These are phyloP conservation scores for Pleurotus tuber-regium DNA, from an alignment of 768 basidiomycete species.

Conservation along the genomic window DNA sequence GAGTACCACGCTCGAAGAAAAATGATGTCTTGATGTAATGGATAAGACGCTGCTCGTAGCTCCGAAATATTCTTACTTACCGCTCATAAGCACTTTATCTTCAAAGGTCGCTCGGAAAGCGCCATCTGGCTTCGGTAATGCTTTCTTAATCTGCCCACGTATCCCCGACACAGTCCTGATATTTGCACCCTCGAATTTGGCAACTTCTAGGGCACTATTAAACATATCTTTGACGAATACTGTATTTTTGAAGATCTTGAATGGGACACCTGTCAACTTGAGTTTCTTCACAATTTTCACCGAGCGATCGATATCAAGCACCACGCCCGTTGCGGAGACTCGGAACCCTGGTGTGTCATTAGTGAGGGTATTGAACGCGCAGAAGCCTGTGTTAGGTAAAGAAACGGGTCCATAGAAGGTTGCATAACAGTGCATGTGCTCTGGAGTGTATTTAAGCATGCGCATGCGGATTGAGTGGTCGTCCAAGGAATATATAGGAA, in stretches of 20 bases:
- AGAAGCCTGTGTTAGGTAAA: conserved; percentile 94
- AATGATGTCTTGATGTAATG: conserved; percentile 67
- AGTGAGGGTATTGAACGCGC: conserved; percentile 87
- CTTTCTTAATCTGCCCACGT: conserved; percentile 96
- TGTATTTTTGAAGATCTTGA: conserved; percentile 99
- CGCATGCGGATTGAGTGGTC: conserved; percentile 98
- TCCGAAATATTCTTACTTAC: conserved; percentile 43
- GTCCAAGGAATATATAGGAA: conserved; percentile 95
- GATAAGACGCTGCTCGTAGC: neutral
- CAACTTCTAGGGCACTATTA: conserved; percentile 86
- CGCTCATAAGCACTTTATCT: conserved; percentile 95
- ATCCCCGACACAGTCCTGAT: conserved; percentile 94
- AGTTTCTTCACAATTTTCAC: conserved; percentile 98
- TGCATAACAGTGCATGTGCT: conserved; percentile 99
- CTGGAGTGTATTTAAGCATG: conserved; percentile 99
- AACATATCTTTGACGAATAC: conserved; percentile 99
- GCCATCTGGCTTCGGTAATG: conserved; percentile 91
- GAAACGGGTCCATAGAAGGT: conserved; percentile 95
- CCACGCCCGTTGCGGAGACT: conserved; percentile 90
- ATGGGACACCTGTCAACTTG: conserved; percentile 92
- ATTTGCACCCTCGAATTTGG: conserved; percentile 98
- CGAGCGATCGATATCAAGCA: conserved; percentile 89
- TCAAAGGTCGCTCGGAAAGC: conserved; percentile 97
- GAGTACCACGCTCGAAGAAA: conserved; percentile 98
- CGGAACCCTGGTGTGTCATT: conserved; percentile 76